Evolutionary conservation across 805 yeast genomes (phyloP), one percentile per base, ranked within the genome.

Genomic region (Saturnispora sanitii): DNA sequence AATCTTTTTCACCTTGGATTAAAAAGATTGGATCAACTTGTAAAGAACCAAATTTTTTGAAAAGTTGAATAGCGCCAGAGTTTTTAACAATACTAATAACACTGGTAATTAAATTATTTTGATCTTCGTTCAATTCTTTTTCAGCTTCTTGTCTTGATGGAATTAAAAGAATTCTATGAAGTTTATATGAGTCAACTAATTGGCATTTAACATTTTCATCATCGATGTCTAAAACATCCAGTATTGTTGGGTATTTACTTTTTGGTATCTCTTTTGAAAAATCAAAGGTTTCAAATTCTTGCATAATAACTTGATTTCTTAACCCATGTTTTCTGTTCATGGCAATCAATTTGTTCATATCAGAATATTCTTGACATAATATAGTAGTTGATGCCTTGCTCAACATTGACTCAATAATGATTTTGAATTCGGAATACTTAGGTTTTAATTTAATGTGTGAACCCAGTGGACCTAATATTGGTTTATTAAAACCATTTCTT

Each of bases 381-480:
- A 85, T 86, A 0, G 85, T 66, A 30, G 68, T 75, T 7, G 83
- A 56, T 0, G 73, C 58, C 8, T 62, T 58, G 2, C 67, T 67
- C 23, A 86, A 55, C 1, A 66, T 53, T 0, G 73, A 57, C 50
- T 84, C 94, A 6, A 88, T 54, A 4, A 81, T 57, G 19, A 70
- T 70, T 4, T 69, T 60, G 86, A 86, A 88, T 22, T 63, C 55
- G 17, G 66, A 60, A 49, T 60, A 73, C 7, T 70, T 77, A 1
- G 61, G 55, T 51, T 75, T 81, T 12, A 90, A 63, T 4, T 71
- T 65, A 2, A 86, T 65, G 44, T 62, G 61, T 3, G 66, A 48
- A 1, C 95, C 96, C 2, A 90, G 47, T 0, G 98, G 98, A 0
- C 97, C 97, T 15, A 80, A 57, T 0, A 95, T 94, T 27, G 52